Base-by-base conservation (phyloP, 306 rosid species). In the Vigna mungo region DNA sequence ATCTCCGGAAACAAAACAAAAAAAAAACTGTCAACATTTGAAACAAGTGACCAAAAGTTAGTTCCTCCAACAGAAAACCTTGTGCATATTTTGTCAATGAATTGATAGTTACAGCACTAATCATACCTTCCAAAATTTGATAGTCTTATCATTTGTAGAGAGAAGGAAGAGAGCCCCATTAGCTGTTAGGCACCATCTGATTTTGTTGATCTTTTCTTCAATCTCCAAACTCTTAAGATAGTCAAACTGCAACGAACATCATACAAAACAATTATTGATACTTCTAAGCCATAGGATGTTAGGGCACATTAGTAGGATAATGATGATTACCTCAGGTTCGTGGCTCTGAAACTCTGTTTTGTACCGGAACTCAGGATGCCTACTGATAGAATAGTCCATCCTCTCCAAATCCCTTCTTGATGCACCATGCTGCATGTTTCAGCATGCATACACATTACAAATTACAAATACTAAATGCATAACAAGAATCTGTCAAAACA, bases 281-380 rank as follows among this genome's bases (percentile, higher is more conserved):
- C 62, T 73, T 70, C 67, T 68, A 72, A 71, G 53, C 66, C 72
- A 53, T 15, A 51, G 27, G 27, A 71, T 73, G 30, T 49, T 51
- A 61, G 58, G 13, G 53, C 44, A 61, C 63, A 76, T 64, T 51
- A 48, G 32, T 3, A 1, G 9, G 47, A 1, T 8, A 76, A 77
- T 17, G 41, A 72, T 52, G 27, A 37, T 41, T 65, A 84, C 99
- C 97, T 96, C 99, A 14, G 99, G 99, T 81, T 96, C 99, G 39
- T 96, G 99, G 82, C 99, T 96, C 90, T 96, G 99, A 85, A 96
- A 96, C 92, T 96, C 99, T 41, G 99, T 96, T 88, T 96, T 92
- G 78, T 96, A 96, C 78, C 98, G 99, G 74, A 96, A 96, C 78
- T 96, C 99, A 18, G 98, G 98, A 80, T 96, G 99, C 90, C 96